Evolutionary conservation across 257 asterid species (phyloP).

Genomic region (Solanum okadae): DNA sequence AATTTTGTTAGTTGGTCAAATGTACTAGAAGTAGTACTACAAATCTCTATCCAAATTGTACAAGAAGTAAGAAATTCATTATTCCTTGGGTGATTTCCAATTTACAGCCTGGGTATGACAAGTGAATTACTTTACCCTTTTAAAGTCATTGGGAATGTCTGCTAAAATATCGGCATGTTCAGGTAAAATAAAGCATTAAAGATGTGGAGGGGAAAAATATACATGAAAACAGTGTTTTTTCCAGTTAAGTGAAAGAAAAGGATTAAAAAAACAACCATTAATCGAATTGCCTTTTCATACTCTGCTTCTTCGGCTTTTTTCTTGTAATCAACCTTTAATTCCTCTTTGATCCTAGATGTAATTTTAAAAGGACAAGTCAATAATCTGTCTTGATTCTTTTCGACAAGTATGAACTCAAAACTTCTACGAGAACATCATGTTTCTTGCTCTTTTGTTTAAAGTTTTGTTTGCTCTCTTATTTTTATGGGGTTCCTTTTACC

Average conservation of each 20-base stretch:
- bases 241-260: not conserved
- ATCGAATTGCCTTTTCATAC: not conserved
- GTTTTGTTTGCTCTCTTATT: not conserved
- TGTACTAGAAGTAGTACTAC: not conserved
- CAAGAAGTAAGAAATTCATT: not conserved
- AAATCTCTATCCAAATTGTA: not conserved
- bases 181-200: not conserved
- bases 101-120: not conserved
- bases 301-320: not conserved
- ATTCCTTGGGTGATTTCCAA: not conserved
- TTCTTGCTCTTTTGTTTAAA: not conserved
- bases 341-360: not conserved
- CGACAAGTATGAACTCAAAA: not conserved
- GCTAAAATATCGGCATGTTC: not conserved
- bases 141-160: not conserved
- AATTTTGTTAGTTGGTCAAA: not conserved
- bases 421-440: not conserved
- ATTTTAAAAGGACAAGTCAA: not conserved
- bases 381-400: not conserved
- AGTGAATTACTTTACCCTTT: not conserved
- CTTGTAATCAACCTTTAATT: not conserved
- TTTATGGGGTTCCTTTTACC: not conserved
- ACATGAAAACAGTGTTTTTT: not conserved
- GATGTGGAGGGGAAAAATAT: not conserved
- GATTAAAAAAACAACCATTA: not conserved